Base-by-base conservation (phyloP, 371 early-diverging fungal genomes). In the Synchytrium microbalum region DNA sequence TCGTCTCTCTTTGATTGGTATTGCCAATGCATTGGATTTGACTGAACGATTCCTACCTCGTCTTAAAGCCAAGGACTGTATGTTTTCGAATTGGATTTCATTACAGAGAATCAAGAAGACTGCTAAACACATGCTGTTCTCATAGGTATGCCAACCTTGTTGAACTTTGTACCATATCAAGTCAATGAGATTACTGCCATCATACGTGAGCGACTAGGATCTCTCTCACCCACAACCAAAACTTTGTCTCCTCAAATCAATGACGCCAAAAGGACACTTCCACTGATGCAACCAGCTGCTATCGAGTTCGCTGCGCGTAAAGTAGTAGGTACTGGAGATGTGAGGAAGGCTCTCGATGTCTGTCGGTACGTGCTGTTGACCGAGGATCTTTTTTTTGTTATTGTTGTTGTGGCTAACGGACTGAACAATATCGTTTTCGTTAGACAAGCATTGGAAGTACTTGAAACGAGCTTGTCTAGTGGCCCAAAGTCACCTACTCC, bases 21-120 rank as follows among this genome's bases (percentile, higher is more conserved):
- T 96, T 63, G 92, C 96, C n/a, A 96, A 96, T 70, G 90, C 94
- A 0, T 73, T 96, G 32, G 91, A 95, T 68, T 75, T 96, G 68
- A 92, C 92, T 2, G 88, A 92, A 63, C 84, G 92, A 10, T 83
- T 92, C 56, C 74, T 95, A 64, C 95, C 95, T 2, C 81, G 93
- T n/a, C 78, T 96, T 53, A 79, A 84, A 62, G 87, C 90, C 23
- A 88, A 87, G 69, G 84, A 86, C 66, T 89, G 90, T 83, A 53
- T 63, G 65, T 52, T 31, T 59, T 30, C 60, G 1, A 23, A 27
- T 26, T 10, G 57, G 8, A 14, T 26, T 57, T 23, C 23, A 14
- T 57, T 27, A 8, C 10, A n/a, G n/a, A 51, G 14, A 51, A 19
- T 52, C 58, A 19, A 67, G 8, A 30, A 52, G 55, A 27, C 26